These are phyloP conservation scores for Brassica hybrid DNA, from an alignment of 441 rosid genomes.

Conservation along the genomic window DNA sequence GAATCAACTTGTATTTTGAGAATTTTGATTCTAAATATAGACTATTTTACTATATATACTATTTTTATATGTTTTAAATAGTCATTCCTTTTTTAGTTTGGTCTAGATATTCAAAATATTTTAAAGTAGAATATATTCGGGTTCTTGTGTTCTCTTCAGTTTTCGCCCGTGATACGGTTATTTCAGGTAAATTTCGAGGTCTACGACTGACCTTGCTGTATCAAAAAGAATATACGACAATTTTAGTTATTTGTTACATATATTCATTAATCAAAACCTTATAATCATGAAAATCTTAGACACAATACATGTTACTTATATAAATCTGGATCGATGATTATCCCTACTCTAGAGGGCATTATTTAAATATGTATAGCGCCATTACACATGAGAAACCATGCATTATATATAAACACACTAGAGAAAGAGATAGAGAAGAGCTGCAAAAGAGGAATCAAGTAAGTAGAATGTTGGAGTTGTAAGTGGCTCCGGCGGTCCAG, in stretches of 20 bases:
- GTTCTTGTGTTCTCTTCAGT: background rate
- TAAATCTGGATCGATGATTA: conserved; percentile 8
- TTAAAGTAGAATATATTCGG: no score
- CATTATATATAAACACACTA: conserved; percentile 17
- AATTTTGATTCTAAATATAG: no score
- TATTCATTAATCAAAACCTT: no score
- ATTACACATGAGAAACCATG: conserved; percentile 24
- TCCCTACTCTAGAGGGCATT: conserved; percentile 20
- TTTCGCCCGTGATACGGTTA: background rate
- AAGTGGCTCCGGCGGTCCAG: conserved; percentile 71
- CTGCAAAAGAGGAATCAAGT: conserved; percentile 20
- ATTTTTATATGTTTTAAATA: no score
- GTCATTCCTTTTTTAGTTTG: no score
- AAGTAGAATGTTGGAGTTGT: conserved; percentile 64
- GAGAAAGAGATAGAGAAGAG: background rate
- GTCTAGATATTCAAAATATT: no score
- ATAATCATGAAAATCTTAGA: conserved; percentile 18
- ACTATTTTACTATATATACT: no score
- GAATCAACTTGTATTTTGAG: no score
- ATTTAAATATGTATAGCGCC: conserved; percentile 27
- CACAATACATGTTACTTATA: conserved; percentile 3
- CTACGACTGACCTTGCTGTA: no score
- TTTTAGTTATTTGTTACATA: background rate
- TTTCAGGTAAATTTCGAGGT: background rate
- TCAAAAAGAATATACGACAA: background rate